A percentile compares a stretch with the other conserved stretches of the same genome.
These are phyloP conservation scores for Cercophora scortea DNA, from an alignment of 495 filamentous ascomycete species.

Conservation along the genomic window DNA sequence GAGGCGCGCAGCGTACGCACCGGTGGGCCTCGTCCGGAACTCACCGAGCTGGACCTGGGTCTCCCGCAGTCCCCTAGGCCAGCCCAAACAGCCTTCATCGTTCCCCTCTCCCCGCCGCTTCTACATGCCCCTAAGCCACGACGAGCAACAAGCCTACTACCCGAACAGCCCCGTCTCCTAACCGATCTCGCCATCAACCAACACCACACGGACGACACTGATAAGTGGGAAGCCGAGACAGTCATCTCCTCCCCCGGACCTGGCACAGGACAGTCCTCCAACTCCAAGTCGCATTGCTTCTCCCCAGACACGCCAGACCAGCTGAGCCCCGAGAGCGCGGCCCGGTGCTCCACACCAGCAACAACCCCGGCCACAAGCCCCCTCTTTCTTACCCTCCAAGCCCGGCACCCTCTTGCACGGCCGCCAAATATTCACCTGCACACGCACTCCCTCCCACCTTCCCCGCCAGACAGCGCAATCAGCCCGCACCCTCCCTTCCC, in stretches of 20 bases:
- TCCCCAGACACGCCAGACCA: neutral
- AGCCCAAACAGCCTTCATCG: neutral
- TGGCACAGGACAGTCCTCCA: neutral
- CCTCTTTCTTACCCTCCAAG: neutral
- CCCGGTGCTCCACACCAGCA: neutral
- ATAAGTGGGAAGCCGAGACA: neutral
- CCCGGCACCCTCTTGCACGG: too few species aligned
- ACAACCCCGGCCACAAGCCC: neutral
- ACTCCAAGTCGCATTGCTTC: neutral
- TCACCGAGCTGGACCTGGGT: neutral
- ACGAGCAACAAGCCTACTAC: neutral
- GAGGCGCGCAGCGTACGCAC: constrained; percentile 1
- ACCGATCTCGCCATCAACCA: neutral
- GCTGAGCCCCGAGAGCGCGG: neutral
- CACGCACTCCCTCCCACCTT: neutral
- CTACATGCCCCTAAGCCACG: neutral
- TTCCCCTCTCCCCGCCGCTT: neutral
- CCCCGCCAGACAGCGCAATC: neutral
- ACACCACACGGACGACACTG: neutral
- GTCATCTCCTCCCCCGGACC: neutral
- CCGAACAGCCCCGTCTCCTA: neutral
- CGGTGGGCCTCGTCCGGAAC: neutral
- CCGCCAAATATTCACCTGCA: too few species aligned
- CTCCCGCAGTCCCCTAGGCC: neutral
- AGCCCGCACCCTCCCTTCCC: neutral